Percentiles rank a stretch among this genome's conserved stretches.
phyloP scores from a whole-genome alignment of 1,284 basidiomycete genomes.

The Marasmius oreades region DNA sequence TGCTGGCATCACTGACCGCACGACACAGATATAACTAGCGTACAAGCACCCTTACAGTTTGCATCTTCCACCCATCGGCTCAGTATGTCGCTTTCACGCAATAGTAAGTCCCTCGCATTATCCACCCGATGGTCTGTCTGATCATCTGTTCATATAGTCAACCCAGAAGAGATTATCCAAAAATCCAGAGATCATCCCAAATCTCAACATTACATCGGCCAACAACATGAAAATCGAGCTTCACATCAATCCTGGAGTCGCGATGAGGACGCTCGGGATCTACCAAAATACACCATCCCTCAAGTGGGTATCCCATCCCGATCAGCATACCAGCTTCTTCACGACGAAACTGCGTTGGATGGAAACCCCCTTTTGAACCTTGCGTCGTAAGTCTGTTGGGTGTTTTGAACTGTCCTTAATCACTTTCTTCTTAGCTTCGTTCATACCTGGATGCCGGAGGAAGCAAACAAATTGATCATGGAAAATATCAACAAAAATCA shows the following conservation, averaged over 20 bases:
- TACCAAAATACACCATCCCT: constrained; percentile 40
- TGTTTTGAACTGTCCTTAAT: too few species aligned
- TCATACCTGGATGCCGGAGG: constrained; percentile 58
- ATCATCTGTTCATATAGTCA: constrained; percentile 16
- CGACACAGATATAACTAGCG: too few species aligned
- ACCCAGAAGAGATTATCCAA: constrained; percentile 30
- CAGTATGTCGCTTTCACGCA: not conserved
- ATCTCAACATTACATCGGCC: constrained; percentile 24
- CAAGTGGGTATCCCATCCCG: constrained; percentile 34
- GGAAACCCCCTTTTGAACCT: constrained; percentile 66
- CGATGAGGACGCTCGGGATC: constrained; percentile 34
- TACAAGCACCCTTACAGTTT: not conserved
- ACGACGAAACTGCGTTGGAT: constrained; percentile 61
- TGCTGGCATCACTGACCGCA: too few species aligned
- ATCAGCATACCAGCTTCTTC: constrained; percentile 55
- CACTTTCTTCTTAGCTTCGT: constrained; percentile 35
- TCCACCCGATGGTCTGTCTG: not conserved
- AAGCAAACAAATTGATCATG: constrained; percentile 51
- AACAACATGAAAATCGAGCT: constrained; percentile 21
- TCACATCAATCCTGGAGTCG: constrained; percentile 36
- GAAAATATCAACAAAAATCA: constrained; percentile 69
- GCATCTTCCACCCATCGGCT: not conserved
- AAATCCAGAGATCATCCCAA: constrained; percentile 35
- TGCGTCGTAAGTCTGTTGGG: constrained; percentile 41
- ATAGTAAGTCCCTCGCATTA: not conserved